phyloP scores from a whole-genome alignment of 176 grass and related monocot species.

The Oryza meridionalis region DNA sequence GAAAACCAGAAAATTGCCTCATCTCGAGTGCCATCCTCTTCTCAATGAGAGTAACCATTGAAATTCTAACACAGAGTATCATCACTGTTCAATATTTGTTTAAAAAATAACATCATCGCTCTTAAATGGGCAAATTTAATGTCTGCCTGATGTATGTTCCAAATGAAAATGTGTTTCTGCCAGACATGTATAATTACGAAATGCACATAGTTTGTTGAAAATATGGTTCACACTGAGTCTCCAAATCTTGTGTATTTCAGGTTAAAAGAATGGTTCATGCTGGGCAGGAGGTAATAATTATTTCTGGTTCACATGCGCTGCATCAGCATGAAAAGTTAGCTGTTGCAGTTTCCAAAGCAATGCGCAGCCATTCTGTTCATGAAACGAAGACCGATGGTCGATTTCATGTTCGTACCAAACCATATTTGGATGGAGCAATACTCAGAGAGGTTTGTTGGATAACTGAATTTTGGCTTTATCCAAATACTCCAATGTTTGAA shows the following conservation, averaged over 20 bases:
- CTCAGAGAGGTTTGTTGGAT: slow-evolving; percentile 81
- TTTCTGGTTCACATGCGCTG: slow-evolving; percentile 86
- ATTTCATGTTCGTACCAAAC: slow-evolving; percentile 91
- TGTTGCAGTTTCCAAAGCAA: slow-evolving; percentile 94
- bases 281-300: slow-evolving; percentile 92
- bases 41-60: too few relatives aligned
- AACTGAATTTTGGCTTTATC: slow-evolving; percentile 32
- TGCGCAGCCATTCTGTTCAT: slow-evolving; percentile 95
- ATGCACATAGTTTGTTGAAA: slow-evolving; percentile 15
- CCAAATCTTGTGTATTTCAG: slow-evolving; percentile 47
- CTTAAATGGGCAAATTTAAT: slow-evolving; percentile 27
- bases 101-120: slow-evolving; percentile 8
- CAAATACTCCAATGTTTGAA: slow-evolving; percentile 32
- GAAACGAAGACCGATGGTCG: slow-evolving; percentile 91
- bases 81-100: slow-evolving; percentile 28
- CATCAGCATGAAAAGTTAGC: slow-evolving; percentile 97
- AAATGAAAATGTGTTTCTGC: slow-evolving; percentile 20
- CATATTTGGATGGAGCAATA: slow-evolving; percentile 91
- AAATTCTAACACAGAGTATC: too few relatives aligned
- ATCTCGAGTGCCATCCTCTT: too few relatives aligned
- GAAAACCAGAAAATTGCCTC: too few relatives aligned
- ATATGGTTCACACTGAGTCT: slow-evolving; percentile 26
- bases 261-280: slow-evolving; percentile 92
- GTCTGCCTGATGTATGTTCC: not conserved
- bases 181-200: not conserved